These are phyloP conservation scores for Acacia concinna DNA, from an alignment of 331 rosid genomes.

Conservation along the genomic window DNA sequence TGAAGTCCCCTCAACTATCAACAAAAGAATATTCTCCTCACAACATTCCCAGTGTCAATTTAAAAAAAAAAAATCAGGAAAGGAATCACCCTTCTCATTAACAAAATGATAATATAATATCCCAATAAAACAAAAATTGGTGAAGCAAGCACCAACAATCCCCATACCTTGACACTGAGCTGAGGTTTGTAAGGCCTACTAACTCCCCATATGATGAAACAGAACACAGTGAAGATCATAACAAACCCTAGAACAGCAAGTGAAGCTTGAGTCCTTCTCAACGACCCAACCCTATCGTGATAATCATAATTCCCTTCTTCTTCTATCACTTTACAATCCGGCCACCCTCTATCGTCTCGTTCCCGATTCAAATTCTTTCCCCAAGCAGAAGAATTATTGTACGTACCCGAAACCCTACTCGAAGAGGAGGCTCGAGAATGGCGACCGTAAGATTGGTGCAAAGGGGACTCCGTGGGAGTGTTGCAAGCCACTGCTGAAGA, in stretches of 20 bases:
- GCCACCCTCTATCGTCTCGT: conserved; percentile 59
- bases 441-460: conserved; percentile 66
- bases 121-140: background rate
- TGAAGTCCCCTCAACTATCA: background rate
- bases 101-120: background rate
- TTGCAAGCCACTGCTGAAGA: conserved; percentile 44
- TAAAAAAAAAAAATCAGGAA: background rate
- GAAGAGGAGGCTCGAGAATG: conserved; percentile 74
- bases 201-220: conserved; percentile 74
- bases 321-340: conserved; percentile 62
- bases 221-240: conserved; percentile 55
- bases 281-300: conserved; percentile 31
- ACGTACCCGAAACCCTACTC: conserved; percentile 68
- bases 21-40: background rate
- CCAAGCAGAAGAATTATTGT: conserved; percentile 32
- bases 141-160: background rate
- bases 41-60: conserved; percentile 6
- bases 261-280: conserved; percentile 55
- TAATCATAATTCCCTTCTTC: conserved; percentile 61
- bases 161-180: conserved; percentile 61
- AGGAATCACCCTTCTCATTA: background rate
- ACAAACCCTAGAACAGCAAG: conserved; percentile 57
- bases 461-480: conserved; percentile 72
- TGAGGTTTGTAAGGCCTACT: conserved; percentile 58
- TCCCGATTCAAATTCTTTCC: conserved; percentile 42